Percentiles rank a stretch among this genome's conserved stretches.
Evolutionary conservation across 1,139 yeast species (phyloP).

Genomic region (Taphrina wiesneri): DNA sequence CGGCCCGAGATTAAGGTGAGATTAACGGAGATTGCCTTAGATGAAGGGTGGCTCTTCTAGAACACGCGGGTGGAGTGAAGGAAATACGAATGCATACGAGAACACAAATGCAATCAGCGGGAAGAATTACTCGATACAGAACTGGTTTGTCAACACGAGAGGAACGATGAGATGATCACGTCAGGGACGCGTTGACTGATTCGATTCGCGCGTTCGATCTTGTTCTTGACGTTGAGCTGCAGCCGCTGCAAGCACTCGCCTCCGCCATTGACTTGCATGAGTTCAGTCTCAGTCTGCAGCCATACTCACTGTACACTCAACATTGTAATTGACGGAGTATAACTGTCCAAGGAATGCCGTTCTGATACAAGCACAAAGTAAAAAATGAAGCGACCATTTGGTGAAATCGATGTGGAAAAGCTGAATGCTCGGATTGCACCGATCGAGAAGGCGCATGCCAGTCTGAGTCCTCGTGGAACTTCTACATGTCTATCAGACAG

Average conservation of each 20-base stretch:
- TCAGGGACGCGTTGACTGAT: not conserved
- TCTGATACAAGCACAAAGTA: no score
- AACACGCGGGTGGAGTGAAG: no score
- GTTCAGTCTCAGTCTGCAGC: not conserved
- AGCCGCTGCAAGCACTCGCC: not conserved
- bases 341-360: no score
- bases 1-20: no score
- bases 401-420: not conserved
- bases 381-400: slow-evolving; percentile 20
- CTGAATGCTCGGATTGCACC: slow-evolving; percentile 9
- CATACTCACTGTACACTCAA: not conserved
- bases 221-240: no score
- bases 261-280: not conserved
- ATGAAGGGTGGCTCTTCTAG: no score
- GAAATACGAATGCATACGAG: no score
- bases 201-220: not conserved
- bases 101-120: not conserved
- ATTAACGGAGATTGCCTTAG: no score
- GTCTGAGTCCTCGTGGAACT: not conserved
- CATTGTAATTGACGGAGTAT: not conserved
- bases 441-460: not conserved
- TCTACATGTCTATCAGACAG: not conserved
- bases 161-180: not conserved
- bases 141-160: not conserved
- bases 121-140: not conserved